Percentiles rank a stretch among this genome's conserved stretches.
Evolutionary conservation across 768 basidiomycete species (phyloP).

Genomic region (Pulveroboletus frians): DNA sequence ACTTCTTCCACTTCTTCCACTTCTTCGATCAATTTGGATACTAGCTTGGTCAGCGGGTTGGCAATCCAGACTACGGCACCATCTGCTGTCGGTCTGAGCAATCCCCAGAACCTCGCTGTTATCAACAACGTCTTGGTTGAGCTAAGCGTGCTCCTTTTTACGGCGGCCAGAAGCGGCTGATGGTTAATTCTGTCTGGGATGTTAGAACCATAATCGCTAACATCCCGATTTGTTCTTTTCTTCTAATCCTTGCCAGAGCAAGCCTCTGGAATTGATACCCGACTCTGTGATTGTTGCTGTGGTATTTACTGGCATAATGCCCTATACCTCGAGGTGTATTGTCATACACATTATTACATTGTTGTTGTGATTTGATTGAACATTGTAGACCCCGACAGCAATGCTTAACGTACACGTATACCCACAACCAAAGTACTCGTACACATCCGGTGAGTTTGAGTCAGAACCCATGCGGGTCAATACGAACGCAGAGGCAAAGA

Average conservation of each 20-base stretch:
- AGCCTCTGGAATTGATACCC: not conserved
- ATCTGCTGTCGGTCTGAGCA: constrained; percentile 28
- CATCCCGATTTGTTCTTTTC: not conserved
- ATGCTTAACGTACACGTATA: not conserved
- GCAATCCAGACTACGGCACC: constrained; percentile 16
- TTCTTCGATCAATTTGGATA: constrained; percentile 11
- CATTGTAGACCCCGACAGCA: not conserved
- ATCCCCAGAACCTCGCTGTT: constrained; percentile 32
- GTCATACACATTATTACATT: constrained; percentile 2
- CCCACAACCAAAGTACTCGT: not conserved
- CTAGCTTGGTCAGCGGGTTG: constrained; percentile 24
- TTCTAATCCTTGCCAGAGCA: constrained; percentile 6
- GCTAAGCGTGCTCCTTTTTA: constrained; percentile 22
- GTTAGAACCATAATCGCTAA: not conserved
- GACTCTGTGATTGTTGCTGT: not conserved
- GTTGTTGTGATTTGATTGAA: not conserved
- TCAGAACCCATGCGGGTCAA: not conserved
- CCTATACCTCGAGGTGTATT: constrained; percentile 17
- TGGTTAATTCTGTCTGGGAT: not conserved
- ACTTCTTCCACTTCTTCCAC: constrained; percentile 18
- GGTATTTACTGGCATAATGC: constrained; percentile 14
- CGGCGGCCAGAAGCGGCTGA: constrained; percentile 1
- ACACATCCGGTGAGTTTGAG: not conserved
- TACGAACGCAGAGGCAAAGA: not conserved
- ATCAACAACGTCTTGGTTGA: constrained; percentile 36